Evolutionary conservation across 2,329 filamentous ascomycete species (phyloP).

Genomic region (Aspergillus caelatus): DNA sequence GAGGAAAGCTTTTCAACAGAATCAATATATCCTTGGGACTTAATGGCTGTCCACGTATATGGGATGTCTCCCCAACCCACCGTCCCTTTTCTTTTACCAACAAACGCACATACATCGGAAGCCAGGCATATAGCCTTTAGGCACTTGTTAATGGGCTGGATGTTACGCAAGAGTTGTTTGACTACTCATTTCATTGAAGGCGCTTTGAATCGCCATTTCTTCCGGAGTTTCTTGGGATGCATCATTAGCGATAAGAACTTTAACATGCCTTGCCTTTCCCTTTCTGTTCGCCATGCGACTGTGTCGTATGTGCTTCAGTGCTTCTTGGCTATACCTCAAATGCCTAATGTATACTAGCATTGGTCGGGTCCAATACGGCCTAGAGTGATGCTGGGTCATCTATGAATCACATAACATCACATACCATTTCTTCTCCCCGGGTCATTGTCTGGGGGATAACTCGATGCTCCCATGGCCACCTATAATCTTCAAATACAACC

Average conservation of each 20-base stretch:
- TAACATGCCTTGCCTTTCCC: background rate
- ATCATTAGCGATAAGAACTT: constrained; percentile 7
- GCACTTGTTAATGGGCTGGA: background rate
- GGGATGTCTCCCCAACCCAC: background rate
- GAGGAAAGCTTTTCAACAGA: background rate
- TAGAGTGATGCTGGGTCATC: constrained; percentile 1
- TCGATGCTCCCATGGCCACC: background rate
- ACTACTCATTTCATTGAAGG: background rate
- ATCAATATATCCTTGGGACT: background rate
- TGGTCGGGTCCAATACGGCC: background rate
- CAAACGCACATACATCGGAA: constrained; percentile 1
- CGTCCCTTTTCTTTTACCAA: background rate
- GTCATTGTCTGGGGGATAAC: background rate
- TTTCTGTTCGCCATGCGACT: background rate
- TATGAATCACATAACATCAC: background rate
- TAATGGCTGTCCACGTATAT: background rate
- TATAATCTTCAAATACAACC: background rate
- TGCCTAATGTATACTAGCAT: background rate
- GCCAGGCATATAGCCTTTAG: constrained; percentile 1
- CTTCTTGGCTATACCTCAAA: background rate
- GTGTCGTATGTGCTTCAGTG: background rate
- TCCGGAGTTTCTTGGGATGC: constrained; percentile 3
- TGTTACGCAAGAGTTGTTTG: background rate
- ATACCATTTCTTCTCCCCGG: background rate
- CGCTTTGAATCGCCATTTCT: constrained; percentile 7